Base-by-base conservation (phyloP, 345 rosid genomes). In the Populus pruinosa region DNA sequence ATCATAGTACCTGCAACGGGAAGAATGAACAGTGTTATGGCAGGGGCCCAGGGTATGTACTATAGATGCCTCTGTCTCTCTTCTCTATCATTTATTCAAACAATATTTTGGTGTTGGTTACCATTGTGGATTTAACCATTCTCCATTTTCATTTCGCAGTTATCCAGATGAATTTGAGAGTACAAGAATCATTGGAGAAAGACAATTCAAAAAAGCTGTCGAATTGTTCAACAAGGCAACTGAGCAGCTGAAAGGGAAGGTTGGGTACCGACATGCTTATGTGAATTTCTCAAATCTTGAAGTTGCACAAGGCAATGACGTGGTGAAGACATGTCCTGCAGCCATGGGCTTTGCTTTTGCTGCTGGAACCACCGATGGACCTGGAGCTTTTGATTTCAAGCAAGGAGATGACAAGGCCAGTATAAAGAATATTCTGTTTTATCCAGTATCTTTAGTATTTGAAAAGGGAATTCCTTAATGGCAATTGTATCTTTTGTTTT, bases 361-460 rank as follows among this genome's bases (percentile, higher is more conserved):
- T 36, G 99, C 99, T 5, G 99, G 99, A 85, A 95, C 99, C 35
- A 95, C 97, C 7, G 99, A 93, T 83, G 99, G 99, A 68, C 99
- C 99, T 35, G 99, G 99, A 75, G 99, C 99, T 83, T 95, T 95
- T 82, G 98, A 90, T 86, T 95, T 95, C 81, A 91, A 85, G 81
- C 99, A 95, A 88, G 98, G 98, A 79, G 99, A 95, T 91, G 87
- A 88, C 78, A 69, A 79, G 92, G 98, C 88, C 83, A 86, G 69
- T 67, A 71, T 31, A 59, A 74, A 62, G 29, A 31, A 27, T 25
- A 13, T 41, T 55, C 36, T 23, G 23, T 43, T 63, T 61, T 17
- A 43, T 55, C 4, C 8, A 18, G 20, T 85, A 70, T 69, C 61
- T 72, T 13, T 35, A 63, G 39, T 17, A 16, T 53, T 33, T 38